Evolutionary conservation across 2,329 filamentous ascomycete genomes (phyloP), one percentile per base, ranked within the genome.

Genomic region (Botrytis cinerea): DNA sequence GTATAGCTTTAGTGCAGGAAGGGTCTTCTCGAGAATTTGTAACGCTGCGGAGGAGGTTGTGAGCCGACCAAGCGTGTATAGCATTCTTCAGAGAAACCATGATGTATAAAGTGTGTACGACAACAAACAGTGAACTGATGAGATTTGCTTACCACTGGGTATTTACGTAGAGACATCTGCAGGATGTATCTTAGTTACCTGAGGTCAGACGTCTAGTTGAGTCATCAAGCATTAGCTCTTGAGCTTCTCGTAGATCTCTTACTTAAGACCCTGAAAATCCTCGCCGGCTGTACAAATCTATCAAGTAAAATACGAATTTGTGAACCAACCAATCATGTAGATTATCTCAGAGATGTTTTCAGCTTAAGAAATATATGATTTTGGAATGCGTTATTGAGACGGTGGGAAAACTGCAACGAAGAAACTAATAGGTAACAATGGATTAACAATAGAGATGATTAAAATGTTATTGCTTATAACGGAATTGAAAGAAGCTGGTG

Each of bases 51-150:
- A 68, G 25, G 35, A 40, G 8, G 18, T 16, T 8, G 20, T 43
- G 66, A 32, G 35, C 66, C 22, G 3, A 18, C 48, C 38, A 68
- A 68, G 66, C 48, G 10, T 28, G 28, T 68, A 57, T 12, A 14
- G 48, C 25, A 68, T 68, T 40, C 48, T 68, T 68, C 16, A 68
- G 18, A 48, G 48, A 43, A 57, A 68, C 25, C 66, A 68, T 68
- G n/a, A 57, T 68, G 35, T 22, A 32, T 57, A 25, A 57, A 57
- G 6, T 57, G 6, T 57, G 28, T 57, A 43, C 25, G 9, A 32
- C 5, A 32, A 45, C 2, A n/a, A 64, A 16, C 32, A 28, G 25
- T 20, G 5, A 57, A 54, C 18, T 54, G 46, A 40, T 40, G 25
- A 43, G 32, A 38, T 7, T 57, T 28, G 18, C 54, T 38, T 48